Conservation (phyloP, 768 basidiomycete genomes). For the Ephemerocybe angulata region DNA sequence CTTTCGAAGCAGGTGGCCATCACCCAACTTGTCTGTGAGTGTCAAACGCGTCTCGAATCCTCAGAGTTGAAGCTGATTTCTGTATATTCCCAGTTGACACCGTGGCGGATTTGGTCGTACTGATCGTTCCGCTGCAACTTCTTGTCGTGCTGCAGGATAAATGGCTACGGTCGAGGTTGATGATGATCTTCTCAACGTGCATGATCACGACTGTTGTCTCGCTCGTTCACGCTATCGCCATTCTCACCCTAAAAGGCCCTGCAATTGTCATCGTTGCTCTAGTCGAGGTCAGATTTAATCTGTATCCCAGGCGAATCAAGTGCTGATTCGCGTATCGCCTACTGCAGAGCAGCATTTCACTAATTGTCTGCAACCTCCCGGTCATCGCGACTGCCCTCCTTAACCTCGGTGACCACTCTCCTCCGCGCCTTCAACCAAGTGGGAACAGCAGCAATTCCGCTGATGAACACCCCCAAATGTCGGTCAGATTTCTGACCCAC, state of each 20-base stretch:
- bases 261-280: constrained; percentile 36
- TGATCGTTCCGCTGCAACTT: constrained; percentile 42
- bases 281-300: constrained; percentile 34
- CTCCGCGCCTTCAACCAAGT: constrained; percentile 1
- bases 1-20: constrained; percentile 40
- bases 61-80: too few relatives aligned
- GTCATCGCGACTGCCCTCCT: constrained; percentile 28
- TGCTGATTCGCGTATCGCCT: background rate
- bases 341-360: constrained; percentile 28
- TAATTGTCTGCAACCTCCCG: constrained; percentile 39
- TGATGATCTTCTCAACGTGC: constrained; percentile 53
- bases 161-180: constrained; percentile 36
- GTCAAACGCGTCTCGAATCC: too few relatives aligned
- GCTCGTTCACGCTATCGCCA: constrained; percentile 43
- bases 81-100: constrained; percentile 37
- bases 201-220: constrained; percentile 46
- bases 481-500: background rate
- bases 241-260: constrained; percentile 28
- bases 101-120: constrained; percentile 42
- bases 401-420: constrained; percentile 3
- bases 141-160: constrained; percentile 39
- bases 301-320: background rate
- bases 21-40: constrained; percentile 51
- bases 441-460: background rate
- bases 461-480: background rate